Evolutionary conservation across 805 yeast genomes (phyloP), one percentile per base, ranked within the genome.

Genomic region (Starmerella vitae): DNA sequence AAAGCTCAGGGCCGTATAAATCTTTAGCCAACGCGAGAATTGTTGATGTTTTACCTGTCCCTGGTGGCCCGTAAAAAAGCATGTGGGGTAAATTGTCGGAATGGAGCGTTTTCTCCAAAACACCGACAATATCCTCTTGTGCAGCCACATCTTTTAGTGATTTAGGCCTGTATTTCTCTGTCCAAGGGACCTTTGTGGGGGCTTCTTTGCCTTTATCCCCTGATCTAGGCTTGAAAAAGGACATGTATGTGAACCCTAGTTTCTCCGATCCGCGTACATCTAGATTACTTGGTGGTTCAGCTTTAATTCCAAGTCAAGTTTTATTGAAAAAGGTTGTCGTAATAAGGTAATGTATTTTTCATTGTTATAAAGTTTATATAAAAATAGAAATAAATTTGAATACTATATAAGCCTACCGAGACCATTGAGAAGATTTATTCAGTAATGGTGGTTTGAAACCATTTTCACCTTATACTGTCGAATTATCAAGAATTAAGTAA

Each of bases 41-140:
- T 3, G 93, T 83, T 3, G 93, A 79, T 0, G 94, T 84, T 58
- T 84, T 84, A 48, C 94, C 94, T 0, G 94, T 84, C 17, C 94
- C 94, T 14, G 94, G 94, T 1, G 94, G 94, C 0, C 94, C 96
- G 58, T 91, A 91, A 61, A 91, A 91, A 37, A 91, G 66, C 49
- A 91, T 63, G 62, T 91, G 98, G 9, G 63, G 64, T 20, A 59
- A 45, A 56, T 88, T 91, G 21, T 86, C 79, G 10, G 88, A 72
- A 41, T 73, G 67, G 15, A 91, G 59, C 1, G 94, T 80, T 54
- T 76, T 75, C 57, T 80, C 78, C 44, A 91, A 64, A 22, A 91
- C 88, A 17, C 70, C 72, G 9, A 88, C 82, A 0, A 97, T 85
- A 49, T 83, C 85, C 36, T 78, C 88, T 56, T 91, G 99, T 0